Evolutionary conservation across 768 basidiomycete genomes (phyloP).

Genomic region (Crucibulum laeve): DNA sequence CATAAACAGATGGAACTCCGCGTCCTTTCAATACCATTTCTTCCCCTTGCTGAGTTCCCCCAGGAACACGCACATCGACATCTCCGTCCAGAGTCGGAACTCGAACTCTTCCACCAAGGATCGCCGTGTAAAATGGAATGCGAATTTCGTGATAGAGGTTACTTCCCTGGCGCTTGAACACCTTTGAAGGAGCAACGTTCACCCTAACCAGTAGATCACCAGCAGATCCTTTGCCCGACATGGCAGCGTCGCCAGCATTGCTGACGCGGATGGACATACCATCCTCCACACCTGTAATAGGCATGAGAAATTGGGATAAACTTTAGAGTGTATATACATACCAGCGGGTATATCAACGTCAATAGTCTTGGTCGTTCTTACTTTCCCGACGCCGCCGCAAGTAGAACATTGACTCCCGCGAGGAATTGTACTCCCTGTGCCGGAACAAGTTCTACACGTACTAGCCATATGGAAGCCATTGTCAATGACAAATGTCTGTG

Average conservation of each 20-base stretch:
- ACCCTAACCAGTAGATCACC: conserved; percentile 90
- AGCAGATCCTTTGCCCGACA: conserved; percentile 62
- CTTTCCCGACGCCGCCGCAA: conserved; percentile 86
- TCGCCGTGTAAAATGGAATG: conserved; percentile 86
- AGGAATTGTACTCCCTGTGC: conserved; percentile 77
- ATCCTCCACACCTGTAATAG: conserved; percentile 77
- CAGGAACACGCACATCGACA: conserved; percentile 88
- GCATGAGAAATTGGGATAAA: conserved; percentile 6
- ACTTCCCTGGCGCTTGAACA: conserved; percentile 86
- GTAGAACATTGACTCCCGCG: conserved; percentile 70
- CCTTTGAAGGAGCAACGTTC: conserved; percentile 75
- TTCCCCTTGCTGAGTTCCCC: conserved; percentile 94
- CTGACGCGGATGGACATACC: conserved; percentile 88
- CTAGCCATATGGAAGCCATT: conserved; percentile 97
- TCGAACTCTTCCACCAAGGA: conserved; percentile 89
- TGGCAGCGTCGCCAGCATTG: conserved; percentile 78
- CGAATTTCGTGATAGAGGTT: conserved; percentile 88
- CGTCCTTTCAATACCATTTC: conserved; percentile 92
- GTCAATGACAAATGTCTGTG: conserved; percentile 84
- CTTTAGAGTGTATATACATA: conserved; percentile 28
- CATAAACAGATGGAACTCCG: conserved; percentile 66
- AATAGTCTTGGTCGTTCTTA: conserved; percentile 73
- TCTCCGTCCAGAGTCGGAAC: conserved; percentile 95
- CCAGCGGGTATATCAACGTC: conserved; percentile 85
- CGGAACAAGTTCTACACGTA: conserved; percentile 80